Evolutionary conservation across 352 stramenopile genomes (phyloP), one percentile per base, ranked within the genome.

Genomic region (Pythium vanterpoolii): DNA sequence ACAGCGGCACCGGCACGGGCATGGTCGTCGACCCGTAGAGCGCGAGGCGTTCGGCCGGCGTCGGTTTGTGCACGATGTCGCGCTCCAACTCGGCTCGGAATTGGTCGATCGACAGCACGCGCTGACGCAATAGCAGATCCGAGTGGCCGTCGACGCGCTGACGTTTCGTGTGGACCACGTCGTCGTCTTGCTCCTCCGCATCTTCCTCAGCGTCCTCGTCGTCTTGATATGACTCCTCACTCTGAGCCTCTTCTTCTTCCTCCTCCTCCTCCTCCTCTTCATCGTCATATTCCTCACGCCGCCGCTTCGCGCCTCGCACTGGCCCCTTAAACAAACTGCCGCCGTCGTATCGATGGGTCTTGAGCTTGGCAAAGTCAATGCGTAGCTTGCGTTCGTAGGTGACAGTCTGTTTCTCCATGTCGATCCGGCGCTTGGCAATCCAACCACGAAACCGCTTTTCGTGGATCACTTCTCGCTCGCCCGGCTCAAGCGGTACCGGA

Each of bases 1-100:
- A 72, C 6, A 74, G 61, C 13, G 70, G 66, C n/a, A 74, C 66
- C 6, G 66, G 64, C 18, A 75, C 71, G 3, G 28, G 24, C 9
- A 33, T 33, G 5, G 45, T n/a, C 2, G 30, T 23, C 5, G 43
- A 21, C 4, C 54, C 23, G 3, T 48, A 52, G 10, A 45, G 31
- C 14, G 7, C 14, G 16, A 48, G 26, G 21, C 23, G 8, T 18
- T 58, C 24, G 5, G 19, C 19, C 16, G 3, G 54, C 45, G 54
- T 55, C 13, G 8, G 31, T 14, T 9, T 31, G 6, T 23, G 28
- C 16, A 47, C 33, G n/a, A n/a, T n/a, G n/a, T n/a, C n/a, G 2
- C 42, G 27, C 28, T 51, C 42, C 14, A 51, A 27, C 30, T 60
- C 53, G 5, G 42, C 53, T 21, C 31, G 53, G 21, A 28, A 60